These are phyloP conservation scores for Pichia manshurica DNA, from an alignment of 805 yeast genomes.

Conservation along the genomic window DNA sequence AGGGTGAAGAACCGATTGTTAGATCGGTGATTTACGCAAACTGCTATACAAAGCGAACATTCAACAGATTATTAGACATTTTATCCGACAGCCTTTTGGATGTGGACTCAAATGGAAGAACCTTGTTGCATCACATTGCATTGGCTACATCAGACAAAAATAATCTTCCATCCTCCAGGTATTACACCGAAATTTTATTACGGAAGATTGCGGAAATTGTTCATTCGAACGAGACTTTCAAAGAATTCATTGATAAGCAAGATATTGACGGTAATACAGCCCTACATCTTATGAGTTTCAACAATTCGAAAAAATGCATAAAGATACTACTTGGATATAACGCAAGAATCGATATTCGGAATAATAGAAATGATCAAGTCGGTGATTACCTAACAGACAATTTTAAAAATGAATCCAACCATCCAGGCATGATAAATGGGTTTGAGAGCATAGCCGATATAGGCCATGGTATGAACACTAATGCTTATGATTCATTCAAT, in stretches of 20 bases:
- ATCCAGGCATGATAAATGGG: slow-evolving; percentile 8
- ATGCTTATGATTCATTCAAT: slow-evolving; percentile 20
- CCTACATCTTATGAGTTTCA: slow-evolving; percentile 44
- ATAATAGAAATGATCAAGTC: slow-evolving; percentile 38
- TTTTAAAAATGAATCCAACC: slow-evolving; percentile 10
- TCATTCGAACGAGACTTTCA: slow-evolving; percentile 55
- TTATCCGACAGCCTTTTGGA: slow-evolving; percentile 73
- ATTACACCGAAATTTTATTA: slow-evolving; percentile 72
- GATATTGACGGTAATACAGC: slow-evolving; percentile 55
- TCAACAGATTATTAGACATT: slow-evolving; percentile 70
- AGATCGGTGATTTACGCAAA: slow-evolving; percentile 83
- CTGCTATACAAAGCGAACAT: slow-evolving; percentile 73
- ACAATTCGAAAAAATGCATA: slow-evolving; percentile 41
- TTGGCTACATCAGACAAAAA: slow-evolving; percentile 59
- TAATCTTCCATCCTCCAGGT: slow-evolving; percentile 72
- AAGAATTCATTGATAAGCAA: slow-evolving; percentile 50
- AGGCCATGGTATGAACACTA: background rate
- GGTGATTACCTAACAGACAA: slow-evolving; percentile 34
- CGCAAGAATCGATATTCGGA: slow-evolving; percentile 48
- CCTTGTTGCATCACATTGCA: slow-evolving; percentile 83
- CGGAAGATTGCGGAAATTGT: slow-evolving; percentile 60
- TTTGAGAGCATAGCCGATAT: background rate
- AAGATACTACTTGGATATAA: slow-evolving; percentile 42
- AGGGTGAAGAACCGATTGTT: slow-evolving; percentile 84
- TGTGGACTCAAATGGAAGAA: slow-evolving; percentile 65